Conservation (phyloP, 106 monocot species). For the Dendrobium chrysotoxum region DNA sequence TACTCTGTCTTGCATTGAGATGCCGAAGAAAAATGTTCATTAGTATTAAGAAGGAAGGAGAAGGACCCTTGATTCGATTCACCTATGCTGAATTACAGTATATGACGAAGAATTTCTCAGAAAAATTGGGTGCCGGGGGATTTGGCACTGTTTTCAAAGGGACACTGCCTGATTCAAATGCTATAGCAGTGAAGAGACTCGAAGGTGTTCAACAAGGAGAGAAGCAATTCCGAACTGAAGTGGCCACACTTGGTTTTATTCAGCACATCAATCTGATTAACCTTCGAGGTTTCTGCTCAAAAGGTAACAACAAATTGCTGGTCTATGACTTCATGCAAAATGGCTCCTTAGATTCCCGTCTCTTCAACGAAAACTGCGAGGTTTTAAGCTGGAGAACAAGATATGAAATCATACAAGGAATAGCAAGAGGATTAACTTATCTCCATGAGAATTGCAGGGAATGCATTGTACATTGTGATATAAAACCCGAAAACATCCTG, state of each 20-base stretch:
- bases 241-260: constrained; percentile 30
- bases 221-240: constrained; percentile 41
- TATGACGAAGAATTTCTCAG: constrained; percentile 37
- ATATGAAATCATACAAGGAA: constrained; percentile 29
- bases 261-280: constrained; percentile 38
- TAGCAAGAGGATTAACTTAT: constrained; percentile 27
- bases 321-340: constrained; percentile 36
- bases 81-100: constrained; percentile 27
- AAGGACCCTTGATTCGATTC: constrained; percentile 12
- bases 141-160: constrained; percentile 45
- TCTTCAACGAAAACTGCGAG: neutral
- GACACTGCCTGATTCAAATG: constrained; percentile 7
- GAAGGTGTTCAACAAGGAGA: constrained; percentile 33
- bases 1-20: constrained; percentile 1
- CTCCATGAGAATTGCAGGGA: constrained; percentile 36
- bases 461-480: constrained; percentile 40
- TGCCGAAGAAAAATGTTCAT: constrained; percentile 6
- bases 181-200: constrained; percentile 36
- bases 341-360: constrained; percentile 18
- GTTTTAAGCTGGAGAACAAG: constrained; percentile 23
- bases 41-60: neutral
- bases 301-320: constrained; percentile 24
- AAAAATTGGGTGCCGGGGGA: constrained; percentile 28
- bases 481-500: constrained; percentile 41
- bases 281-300: constrained; percentile 34